Conservation (phyloP, 768 basidiomycete genomes). For the Lyophyllum decastes region DNA sequence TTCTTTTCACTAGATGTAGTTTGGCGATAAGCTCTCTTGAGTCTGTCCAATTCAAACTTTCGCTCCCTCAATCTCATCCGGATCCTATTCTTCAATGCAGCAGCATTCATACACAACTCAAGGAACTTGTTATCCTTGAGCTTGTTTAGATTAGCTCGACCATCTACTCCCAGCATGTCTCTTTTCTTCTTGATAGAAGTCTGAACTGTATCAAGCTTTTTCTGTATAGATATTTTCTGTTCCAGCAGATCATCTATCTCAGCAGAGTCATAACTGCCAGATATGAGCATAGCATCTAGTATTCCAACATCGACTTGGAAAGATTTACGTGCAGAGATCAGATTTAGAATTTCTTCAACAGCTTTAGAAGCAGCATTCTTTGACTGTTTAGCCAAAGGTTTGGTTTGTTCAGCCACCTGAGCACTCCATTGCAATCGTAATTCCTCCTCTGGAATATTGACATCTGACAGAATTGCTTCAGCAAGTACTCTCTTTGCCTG, state of each 20-base stretch:
- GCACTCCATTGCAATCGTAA: slow-evolving; percentile 16
- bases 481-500: slow-evolving; percentile 2
- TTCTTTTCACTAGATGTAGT: background rate
- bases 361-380: background rate
- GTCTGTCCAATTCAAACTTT: background rate
- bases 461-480: background rate
- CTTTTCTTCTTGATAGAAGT: background rate
- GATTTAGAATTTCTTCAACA: background rate
- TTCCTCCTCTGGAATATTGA: background rate
- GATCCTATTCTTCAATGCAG: background rate
- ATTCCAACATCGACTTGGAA: background rate
- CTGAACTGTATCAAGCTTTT: background rate
- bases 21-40: background rate
- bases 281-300: background rate
- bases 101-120: background rate
- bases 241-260: background rate
- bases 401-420: slow-evolving; percentile 18
- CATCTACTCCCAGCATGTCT: background rate
- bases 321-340: background rate
- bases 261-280: background rate
- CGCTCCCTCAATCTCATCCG: background rate
- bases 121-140: background rate
- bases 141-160: background rate
- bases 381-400: background rate
- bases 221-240: background rate